Evolutionary conservation across 495 filamentous ascomycete genomes (phyloP), one percentile per base, ranked within the genome.

Genomic region (Tetracladium marchalianum): DNA sequence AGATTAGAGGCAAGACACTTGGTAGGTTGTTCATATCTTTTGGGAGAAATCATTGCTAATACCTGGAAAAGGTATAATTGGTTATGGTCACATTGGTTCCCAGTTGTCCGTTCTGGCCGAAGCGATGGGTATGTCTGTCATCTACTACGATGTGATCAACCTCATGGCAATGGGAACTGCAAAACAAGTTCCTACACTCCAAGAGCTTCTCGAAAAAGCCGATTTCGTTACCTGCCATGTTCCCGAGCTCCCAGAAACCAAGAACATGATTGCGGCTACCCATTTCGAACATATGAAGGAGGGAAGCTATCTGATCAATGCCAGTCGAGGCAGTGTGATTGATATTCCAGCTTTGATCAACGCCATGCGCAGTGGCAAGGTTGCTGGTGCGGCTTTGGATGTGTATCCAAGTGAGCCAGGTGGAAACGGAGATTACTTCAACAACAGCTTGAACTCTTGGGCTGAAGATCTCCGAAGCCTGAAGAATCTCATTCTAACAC

Each of bases 221-320:
- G 92, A 99, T 63, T 99, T 95, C 60, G 74, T 99, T 47, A 89
- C 88, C 2, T 79, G 88, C 31, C 93, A 99, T 65, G 92, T 99
- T 9, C 93, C 93, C 3, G 92, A 96, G 63, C 70, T 90, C 12
- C 73, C 85, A 18, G 93, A 99, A 66, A 97, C 93, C 11, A 82
- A 77, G 66, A 82, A 92, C 61, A 80, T 99, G 82, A 88, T 99
- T 44, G 79, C 83, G 12, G 65, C 69, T 38, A 59, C 71, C 47
- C 77, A 97, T 64, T 73, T 99, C 17, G 79, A 80, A 49, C 70
- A 81, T 58, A 99, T 99, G 93, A 93, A 90, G 67, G 66, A 75
- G 10, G 93, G 90, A 15, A 82, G 85, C 53, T 97, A 97, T 61
- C 64, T 99, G 36, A 90, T 99, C 69, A 99, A 99, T 66, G 89